Conservation (phyloP, 495 filamentous ascomycete genomes). For the Parathielavia hyrcaniae region DNA sequence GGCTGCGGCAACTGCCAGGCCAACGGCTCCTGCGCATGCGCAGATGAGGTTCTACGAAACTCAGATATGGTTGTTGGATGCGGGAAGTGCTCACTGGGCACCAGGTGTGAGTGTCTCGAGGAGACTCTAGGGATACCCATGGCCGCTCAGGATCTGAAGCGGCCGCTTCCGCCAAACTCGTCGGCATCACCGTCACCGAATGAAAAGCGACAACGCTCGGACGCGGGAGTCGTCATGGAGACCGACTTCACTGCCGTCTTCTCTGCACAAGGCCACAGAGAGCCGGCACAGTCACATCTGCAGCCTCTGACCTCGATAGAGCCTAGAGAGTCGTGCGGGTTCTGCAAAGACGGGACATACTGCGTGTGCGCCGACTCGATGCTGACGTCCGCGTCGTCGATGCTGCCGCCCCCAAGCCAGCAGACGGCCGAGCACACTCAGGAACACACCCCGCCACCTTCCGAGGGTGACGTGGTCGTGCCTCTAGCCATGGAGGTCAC, state of each 20-base stretch:
- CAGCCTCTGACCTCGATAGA: constrained; percentile 29
- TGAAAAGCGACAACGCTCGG: constrained; percentile 46
- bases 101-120: constrained; percentile 65
- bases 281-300: constrained; percentile 19
- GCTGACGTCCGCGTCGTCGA: constrained; percentile 38
- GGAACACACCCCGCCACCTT: constrained; percentile 62
- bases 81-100: constrained; percentile 53
- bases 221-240: constrained; percentile 42
- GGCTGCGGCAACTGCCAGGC: constrained; percentile 48
- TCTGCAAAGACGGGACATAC: constrained; percentile 76
- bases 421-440: constrained; percentile 44
- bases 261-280: constrained; percentile 31
- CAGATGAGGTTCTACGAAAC: constrained; percentile 42
- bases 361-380: constrained; percentile 74
- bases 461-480: constrained; percentile 55
- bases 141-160: constrained; percentile 34
- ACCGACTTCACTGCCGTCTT: constrained; percentile 69
- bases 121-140: constrained; percentile 45
- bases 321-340: constrained; percentile 67
- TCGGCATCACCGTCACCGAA: constrained; percentile 47
- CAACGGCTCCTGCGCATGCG: constrained; percentile 47
- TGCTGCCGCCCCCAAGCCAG: constrained; percentile 15
- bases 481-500: constrained; percentile 45
- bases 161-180: constrained; percentile 34
- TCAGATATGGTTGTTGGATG: constrained; percentile 49